A percentile compares a stretch with the other conserved stretches of the same genome.
These are phyloP conservation scores for Aspergillus unguis DNA, from an alignment of 2,329 filamentous ascomycete species.

Conservation along the genomic window DNA sequence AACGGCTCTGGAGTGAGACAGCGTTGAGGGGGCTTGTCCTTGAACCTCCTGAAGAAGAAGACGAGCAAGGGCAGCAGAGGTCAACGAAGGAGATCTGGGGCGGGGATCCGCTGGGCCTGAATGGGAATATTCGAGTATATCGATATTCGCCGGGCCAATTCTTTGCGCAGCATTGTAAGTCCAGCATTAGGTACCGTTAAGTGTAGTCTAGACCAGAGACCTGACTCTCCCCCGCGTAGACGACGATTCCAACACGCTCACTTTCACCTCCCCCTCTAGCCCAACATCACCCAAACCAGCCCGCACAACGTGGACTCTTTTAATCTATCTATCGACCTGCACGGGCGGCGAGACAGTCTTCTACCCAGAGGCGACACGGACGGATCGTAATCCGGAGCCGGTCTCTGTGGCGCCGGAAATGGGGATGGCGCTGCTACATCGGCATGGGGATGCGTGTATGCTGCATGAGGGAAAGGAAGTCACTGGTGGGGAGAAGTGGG, in stretches of 20 bases:
- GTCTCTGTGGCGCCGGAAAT: constrained; percentile 72
- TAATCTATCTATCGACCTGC: constrained; percentile 84
- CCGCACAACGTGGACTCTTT: constrained; percentile 84
- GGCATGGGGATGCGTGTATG: constrained; percentile 84
- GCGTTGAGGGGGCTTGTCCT: constrained; percentile 62
- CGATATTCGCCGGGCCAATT: constrained; percentile 82
- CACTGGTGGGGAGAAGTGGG: constrained; percentile 80
- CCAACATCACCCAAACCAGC: constrained; percentile 45
- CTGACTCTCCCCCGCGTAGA: constrained; percentile 50
- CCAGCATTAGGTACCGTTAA: background rate
- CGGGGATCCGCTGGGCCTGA: constrained; percentile 77
- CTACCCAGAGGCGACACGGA: constrained; percentile 62
- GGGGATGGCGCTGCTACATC: constrained; percentile 83
- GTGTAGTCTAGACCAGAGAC: background rate
- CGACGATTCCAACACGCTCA: constrained; percentile 78
- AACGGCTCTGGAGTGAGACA: constrained; percentile 72
- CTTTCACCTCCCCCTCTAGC: constrained; percentile 47
- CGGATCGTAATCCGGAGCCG: constrained; percentile 54
- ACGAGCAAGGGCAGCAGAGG: constrained; percentile 18
- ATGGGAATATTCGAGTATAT: constrained; percentile 85
- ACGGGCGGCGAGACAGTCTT: constrained; percentile 88
- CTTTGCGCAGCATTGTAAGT: constrained; percentile 87
- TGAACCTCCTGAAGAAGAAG: constrained; percentile 9
- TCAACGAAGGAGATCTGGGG: constrained; percentile 60
- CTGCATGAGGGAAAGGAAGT: constrained; percentile 85